These are phyloP conservation scores for Rauvolfia tetraphylla DNA, from an alignment of 257 asterid genomes.

Conservation along the genomic window DNA sequence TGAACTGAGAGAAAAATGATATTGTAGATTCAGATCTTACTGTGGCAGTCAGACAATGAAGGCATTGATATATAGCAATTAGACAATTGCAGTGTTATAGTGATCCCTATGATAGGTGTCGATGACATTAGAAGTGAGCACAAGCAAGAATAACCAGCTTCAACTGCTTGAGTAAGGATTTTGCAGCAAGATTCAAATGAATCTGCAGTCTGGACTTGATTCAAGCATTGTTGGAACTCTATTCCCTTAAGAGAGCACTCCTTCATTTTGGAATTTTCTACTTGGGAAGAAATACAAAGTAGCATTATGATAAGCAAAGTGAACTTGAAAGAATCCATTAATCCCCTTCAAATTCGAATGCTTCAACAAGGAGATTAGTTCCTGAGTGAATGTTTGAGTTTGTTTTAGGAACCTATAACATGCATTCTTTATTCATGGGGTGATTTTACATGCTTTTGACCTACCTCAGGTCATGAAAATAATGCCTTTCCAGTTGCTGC, in stretches of 20 bases:
- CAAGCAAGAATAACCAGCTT: constrained; percentile 44
- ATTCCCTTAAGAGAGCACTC: constrained; percentile 38
- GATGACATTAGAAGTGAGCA: constrained; percentile 33
- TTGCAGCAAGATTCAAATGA: constrained; percentile 37
- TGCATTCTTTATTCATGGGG: neutral
- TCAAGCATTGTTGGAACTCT: constrained; percentile 35
- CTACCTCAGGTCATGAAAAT: constrained; percentile 8
- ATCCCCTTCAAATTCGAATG: neutral
- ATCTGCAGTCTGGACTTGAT: constrained; percentile 16
- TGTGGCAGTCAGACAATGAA: constrained; percentile 36
- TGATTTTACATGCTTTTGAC: constrained; percentile 9
- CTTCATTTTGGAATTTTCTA: constrained; percentile 11
- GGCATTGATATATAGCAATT: constrained; percentile 40
- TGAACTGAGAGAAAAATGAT: neutral
- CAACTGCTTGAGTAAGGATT: constrained; percentile 33
- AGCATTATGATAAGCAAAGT: neutral
- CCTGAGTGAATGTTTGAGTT: neutral
- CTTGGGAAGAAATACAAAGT: constrained; percentile 1
- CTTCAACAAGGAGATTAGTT: neutral
- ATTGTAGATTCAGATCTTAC: constrained; percentile 18
- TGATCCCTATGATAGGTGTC: constrained; percentile 21
- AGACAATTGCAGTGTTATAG: constrained; percentile 29
- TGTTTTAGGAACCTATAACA: neutral
- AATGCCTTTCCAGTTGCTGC: neutral
- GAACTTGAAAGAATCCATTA: constrained; percentile 5